Conservation (phyloP, 1,284 basidiomycete species). For the Apiotrichum brassicae region DNA sequence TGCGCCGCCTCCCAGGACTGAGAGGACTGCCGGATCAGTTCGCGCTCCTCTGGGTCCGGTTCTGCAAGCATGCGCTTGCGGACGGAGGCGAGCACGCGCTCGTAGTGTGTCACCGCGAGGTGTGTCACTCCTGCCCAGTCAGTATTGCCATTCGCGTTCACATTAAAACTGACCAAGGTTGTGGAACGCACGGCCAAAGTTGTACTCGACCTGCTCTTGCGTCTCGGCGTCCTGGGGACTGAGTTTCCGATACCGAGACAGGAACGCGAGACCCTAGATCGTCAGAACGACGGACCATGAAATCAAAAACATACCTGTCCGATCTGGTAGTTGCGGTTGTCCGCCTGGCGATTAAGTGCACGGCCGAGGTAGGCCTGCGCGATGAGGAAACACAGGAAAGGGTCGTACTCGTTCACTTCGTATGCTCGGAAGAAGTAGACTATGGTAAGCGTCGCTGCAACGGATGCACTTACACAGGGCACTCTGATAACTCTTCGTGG, state of each 20-base stretch:
- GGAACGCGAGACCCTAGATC: conserved; percentile 68
- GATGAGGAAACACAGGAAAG: conserved; percentile 73
- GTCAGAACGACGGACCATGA: conserved; percentile 1
- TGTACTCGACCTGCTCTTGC: conserved; percentile 78
- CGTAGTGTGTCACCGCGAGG: conserved; percentile 76
- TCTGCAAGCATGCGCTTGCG: conserved; percentile 46
- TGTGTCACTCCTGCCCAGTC: conserved; percentile 60
- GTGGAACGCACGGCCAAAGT: conserved; percentile 85
- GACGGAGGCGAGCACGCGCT: conserved; percentile 61
- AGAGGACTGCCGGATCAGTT: conserved; percentile 48
- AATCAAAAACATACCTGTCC: conserved; percentile 55
- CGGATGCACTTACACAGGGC: conserved; percentile 65
- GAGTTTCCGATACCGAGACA: conserved; percentile 65
- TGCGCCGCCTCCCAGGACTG: conserved; percentile 68
- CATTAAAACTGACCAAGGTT: conserved; percentile 63
- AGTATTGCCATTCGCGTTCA: not conserved
- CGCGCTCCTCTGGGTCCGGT: conserved; percentile 12
- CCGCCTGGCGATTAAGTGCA: conserved; percentile 85
- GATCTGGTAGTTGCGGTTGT: conserved; percentile 79
- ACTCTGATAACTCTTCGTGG: conserved; percentile 79
- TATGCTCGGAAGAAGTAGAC: conserved; percentile 85
- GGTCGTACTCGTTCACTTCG: conserved; percentile 74
- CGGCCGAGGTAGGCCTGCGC: conserved; percentile 79
- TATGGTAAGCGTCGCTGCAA: conserved; percentile 32
- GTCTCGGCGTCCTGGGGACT: conserved; percentile 46